Conservation (phyloP, 164 flowering plant genomes). For the Kalanchoe fedtschenkoi region DNA sequence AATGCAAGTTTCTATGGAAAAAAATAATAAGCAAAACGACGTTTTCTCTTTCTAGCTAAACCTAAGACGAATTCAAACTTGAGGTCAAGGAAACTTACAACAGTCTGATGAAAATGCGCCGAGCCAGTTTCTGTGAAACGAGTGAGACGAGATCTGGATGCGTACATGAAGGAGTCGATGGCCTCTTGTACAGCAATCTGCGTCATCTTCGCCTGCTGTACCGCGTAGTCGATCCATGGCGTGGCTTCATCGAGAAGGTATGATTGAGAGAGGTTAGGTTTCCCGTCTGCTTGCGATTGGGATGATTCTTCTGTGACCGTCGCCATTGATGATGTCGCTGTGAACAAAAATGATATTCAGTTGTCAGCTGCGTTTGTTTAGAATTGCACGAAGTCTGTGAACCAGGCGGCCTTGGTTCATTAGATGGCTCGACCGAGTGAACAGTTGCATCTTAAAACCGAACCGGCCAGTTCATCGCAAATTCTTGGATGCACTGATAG, state of each 20-base stretch:
- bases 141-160: conserved; percentile 49
- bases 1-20: no score
- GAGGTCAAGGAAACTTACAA: conserved; percentile 24
- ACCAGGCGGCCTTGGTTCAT: background rate
- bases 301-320: background rate
- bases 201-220: conserved; percentile 42
- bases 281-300: conserved; percentile 9
- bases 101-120: conserved; percentile 52
- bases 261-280: conserved; percentile 10
- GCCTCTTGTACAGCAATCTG: conserved; percentile 32
- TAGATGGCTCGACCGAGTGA: background rate
- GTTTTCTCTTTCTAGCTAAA: no score
- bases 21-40: no score
- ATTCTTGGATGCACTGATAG: no score
- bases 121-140: conserved; percentile 53
- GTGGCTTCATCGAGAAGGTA: conserved; percentile 10
- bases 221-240: conserved; percentile 65
- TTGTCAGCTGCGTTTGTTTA: background rate
- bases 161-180: conserved; percentile 32
- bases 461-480: no score
- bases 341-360: background rate
- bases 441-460: no score
- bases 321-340: background rate
- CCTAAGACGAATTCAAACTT: background rate
- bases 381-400: background rate